Evolutionary conservation across 2,329 filamentous ascomycete species (phyloP).

Genomic region (Aspergillus fijiensis): DNA sequence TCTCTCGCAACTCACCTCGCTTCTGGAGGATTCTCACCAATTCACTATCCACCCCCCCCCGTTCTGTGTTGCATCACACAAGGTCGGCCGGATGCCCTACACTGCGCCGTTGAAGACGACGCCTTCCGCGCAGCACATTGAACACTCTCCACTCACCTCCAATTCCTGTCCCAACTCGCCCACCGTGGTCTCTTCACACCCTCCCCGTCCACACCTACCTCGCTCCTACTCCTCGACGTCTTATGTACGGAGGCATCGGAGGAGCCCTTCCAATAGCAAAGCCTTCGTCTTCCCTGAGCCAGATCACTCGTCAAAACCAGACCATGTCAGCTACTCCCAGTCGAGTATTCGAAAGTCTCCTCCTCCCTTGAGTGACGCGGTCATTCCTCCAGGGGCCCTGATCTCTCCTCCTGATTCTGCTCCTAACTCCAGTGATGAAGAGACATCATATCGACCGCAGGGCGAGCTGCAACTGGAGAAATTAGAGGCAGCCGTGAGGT

Average conservation of each 20-base stretch:
- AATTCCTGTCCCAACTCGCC: slow-evolving; percentile 23
- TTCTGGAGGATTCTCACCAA: neutral
- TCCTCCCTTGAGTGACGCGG: slow-evolving; percentile 71
- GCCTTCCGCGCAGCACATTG: slow-evolving; percentile 54
- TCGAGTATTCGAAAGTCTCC: slow-evolving; percentile 77
- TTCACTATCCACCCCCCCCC: slow-evolving; percentile 8
- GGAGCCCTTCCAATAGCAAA: slow-evolving; percentile 54
- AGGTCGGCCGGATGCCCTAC: slow-evolving; percentile 51
- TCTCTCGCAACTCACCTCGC: neutral
- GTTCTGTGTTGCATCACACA: slow-evolving; percentile 32
- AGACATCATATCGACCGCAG: slow-evolving; percentile 44
- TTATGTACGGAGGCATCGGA: slow-evolving; percentile 62
- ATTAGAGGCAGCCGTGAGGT: slow-evolving; percentile 77
- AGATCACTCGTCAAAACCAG: slow-evolving; percentile 24
- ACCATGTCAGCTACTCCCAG: slow-evolving; percentile 41
- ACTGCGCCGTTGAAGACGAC: slow-evolving; percentile 55
- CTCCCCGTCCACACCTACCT: slow-evolving; percentile 50
- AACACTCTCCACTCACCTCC: slow-evolving; percentile 48
- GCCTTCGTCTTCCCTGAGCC: slow-evolving; percentile 31
- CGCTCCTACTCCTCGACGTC: slow-evolving; percentile 59
- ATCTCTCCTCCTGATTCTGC: slow-evolving; percentile 89
- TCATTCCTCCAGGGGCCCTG: slow-evolving; percentile 79
- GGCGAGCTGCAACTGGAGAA: slow-evolving; percentile 57
- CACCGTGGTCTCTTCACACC: slow-evolving; percentile 11
- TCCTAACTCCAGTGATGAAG: slow-evolving; percentile 78